A percentile compares a stretch with the other conserved stretches of the same genome.
Evolutionary conservation across 163 green algal genomes (phyloP).

Genomic region (Coccomyxa subellipsoidea): DNA sequence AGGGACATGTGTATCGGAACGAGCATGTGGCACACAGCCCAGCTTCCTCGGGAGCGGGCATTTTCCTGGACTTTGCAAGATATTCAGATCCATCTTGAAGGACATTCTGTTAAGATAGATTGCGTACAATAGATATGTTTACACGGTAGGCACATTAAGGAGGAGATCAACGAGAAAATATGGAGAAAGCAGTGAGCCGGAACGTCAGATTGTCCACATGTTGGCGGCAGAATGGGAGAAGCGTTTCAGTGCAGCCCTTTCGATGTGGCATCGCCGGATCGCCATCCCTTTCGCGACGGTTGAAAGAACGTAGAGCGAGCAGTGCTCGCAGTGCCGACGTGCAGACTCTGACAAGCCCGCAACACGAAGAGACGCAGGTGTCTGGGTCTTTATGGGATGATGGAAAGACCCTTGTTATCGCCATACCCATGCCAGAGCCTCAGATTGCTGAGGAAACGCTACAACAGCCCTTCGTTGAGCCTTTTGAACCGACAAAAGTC

Average conservation of each 20-base stretch:
- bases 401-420: background rate
- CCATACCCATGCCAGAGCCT: background rate
- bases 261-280: no score
- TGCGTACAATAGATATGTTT: no score
- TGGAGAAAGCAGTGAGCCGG: background rate
- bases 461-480: background rate
- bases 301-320: no score
- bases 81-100: no score
- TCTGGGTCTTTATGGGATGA: background rate
- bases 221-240: background rate
- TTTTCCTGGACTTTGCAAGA: no score
- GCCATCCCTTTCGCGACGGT: no score
- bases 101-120: no score
- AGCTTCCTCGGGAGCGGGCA: no score
- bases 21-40: no score
- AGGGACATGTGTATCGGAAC: no score
- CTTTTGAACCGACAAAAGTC: background rate
- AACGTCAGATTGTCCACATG: background rate
- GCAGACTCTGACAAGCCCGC: background rate
- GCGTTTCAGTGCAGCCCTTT: background rate
- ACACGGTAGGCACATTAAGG: no score
- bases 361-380: background rate
- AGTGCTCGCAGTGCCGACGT: background rate
- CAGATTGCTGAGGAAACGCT: background rate
- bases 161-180: no score